Evolutionary conservation across 2,329 filamentous ascomycete genomes (phyloP).

Genomic region (Claviceps sp.): DNA sequence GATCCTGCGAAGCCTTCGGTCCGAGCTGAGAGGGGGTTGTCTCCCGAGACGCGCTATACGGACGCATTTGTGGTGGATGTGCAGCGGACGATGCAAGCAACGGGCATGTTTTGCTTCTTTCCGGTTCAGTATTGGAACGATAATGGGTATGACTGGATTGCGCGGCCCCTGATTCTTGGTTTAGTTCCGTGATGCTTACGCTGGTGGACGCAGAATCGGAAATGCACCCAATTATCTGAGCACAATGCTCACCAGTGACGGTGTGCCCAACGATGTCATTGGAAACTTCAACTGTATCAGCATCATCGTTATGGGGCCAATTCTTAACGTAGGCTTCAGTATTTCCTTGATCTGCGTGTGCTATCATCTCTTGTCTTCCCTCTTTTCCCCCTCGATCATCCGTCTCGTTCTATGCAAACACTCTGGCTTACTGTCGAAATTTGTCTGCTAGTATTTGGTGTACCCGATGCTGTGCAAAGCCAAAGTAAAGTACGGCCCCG

Average conservation of each 20-base stretch:
- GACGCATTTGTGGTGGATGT: constrained; percentile 56
- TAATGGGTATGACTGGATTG: constrained; percentile 12
- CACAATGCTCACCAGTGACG: constrained; percentile 30
- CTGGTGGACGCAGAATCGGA: constrained; percentile 16
- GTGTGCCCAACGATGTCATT: constrained; percentile 47
- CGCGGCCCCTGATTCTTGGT: neutral
- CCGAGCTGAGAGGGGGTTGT: constrained; percentile 27
- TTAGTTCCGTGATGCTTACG: neutral
- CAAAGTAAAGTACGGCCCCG: constrained; percentile 42
- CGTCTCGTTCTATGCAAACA: no score
- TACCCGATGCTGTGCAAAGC: constrained; percentile 41
- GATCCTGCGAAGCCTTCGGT: constrained; percentile 42
- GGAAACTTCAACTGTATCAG: constrained; percentile 45
- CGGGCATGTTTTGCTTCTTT: constrained; percentile 28
- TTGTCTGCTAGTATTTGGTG: constrained; percentile 17
- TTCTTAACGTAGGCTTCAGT: constrained; percentile 11
- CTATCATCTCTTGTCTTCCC: neutral
- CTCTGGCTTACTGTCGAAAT: no score
- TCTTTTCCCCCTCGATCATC: neutral
- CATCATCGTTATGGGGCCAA: constrained; percentile 34
- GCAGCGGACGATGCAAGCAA: constrained; percentile 32
- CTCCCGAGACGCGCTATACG: constrained; percentile 42
- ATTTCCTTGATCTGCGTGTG: no score
- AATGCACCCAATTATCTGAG: constrained; percentile 22
- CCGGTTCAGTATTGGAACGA: constrained; percentile 27